These are phyloP conservation scores for Fraxinus dipetala DNA, from an alignment of 305 asterid species.

Conservation along the genomic window DNA sequence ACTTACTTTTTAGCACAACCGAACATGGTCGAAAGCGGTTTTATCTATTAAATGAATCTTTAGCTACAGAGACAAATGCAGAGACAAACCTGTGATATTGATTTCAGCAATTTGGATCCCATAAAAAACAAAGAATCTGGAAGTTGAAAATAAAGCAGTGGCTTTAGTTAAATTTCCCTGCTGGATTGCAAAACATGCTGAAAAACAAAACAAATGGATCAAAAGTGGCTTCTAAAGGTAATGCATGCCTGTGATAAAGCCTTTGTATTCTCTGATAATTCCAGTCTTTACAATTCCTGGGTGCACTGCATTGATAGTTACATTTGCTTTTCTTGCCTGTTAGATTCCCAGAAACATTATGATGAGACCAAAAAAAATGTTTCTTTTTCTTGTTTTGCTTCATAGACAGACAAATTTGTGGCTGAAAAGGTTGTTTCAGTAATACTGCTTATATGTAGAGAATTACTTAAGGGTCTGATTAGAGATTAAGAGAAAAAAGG, in stretches of 20 bases:
- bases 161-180: constrained; percentile 19
- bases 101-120: constrained; percentile 87
- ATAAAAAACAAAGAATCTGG: constrained; percentile 84
- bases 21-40: not conserved
- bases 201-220: constrained; percentile 8
- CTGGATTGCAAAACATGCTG: constrained; percentile 21
- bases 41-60: not conserved
- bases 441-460: not conserved
- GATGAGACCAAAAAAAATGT: not conserved
- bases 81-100: constrained; percentile 84
- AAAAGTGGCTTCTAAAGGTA: constrained; percentile 24
- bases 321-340: constrained; percentile 85
- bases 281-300: constrained; percentile 96
- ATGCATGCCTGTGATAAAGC: constrained; percentile 88
- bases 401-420: not conserved
- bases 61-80: constrained; percentile 11
- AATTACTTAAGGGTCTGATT: not conserved
- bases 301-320: constrained; percentile 84
- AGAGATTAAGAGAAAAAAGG: not conserved
- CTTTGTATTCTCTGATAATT: constrained; percentile 82
- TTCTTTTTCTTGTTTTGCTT: not conserved
- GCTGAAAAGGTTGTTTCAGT: not conserved
- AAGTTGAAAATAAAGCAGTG: not conserved
- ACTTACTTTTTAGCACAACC: not conserved
- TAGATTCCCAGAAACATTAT: constrained; percentile 27